These are phyloP conservation scores for Pythium graminicola DNA, from an alignment of 352 stramenopile species.

Conservation along the genomic window DNA sequence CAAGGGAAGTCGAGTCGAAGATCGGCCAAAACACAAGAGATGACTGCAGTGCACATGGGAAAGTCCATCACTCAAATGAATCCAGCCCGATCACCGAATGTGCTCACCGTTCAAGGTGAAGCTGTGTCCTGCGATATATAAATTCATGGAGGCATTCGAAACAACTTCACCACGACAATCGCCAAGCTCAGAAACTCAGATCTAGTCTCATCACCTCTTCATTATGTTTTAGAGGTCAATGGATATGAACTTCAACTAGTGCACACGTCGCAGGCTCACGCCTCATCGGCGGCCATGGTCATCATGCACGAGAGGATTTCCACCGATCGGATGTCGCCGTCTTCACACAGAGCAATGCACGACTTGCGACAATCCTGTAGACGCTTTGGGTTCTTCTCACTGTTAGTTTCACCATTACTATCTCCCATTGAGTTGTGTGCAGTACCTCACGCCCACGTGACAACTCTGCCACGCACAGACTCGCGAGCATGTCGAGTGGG, in stretches of 20 bases:
- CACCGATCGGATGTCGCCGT: not conserved
- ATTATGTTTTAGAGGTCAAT: slow-evolving; percentile 14
- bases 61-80: too few relatives aligned
- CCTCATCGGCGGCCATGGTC: not conserved
- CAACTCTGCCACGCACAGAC: slow-evolving; percentile 6
- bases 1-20: not conserved
- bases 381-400: not conserved
- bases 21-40: slow-evolving; percentile 4
- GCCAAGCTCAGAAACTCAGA: not conserved
- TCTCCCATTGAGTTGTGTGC: not conserved
- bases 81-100: too few relatives aligned
- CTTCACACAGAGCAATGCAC: not conserved
- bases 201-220: slow-evolving; percentile 3
- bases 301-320: slow-evolving; percentile 6
- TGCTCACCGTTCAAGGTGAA: too few relatives aligned
- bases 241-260: not conserved
- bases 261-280: not conserved
- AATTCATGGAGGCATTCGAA: too few relatives aligned
- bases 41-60: slow-evolving; percentile 2
- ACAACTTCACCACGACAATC: too few relatives aligned
- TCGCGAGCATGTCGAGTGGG: slow-evolving; percentile 11
- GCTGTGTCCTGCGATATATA: too few relatives aligned
- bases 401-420: not conserved
- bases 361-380: not conserved
- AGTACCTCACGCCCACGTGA: slow-evolving; percentile 9